phyloP scores from a whole-genome alignment of 2,329 filamentous ascomycete species.

The Phialocephala subalpina region DNA sequence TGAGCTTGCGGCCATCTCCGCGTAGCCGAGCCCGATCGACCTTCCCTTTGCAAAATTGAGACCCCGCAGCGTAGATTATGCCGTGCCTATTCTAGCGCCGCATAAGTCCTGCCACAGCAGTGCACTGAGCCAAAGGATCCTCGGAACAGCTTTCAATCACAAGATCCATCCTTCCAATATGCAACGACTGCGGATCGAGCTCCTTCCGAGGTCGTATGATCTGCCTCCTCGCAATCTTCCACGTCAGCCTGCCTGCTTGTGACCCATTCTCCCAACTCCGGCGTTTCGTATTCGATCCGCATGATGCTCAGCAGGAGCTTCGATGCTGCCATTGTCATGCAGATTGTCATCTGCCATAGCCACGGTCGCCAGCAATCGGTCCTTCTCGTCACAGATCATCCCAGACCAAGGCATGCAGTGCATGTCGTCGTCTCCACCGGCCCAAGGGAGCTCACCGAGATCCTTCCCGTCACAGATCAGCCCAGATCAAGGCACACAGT shows the following conservation, averaged over 20 bases:
- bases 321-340: slow-evolving; percentile 32
- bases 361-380: too few species aligned
- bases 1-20: slow-evolving; percentile 29
- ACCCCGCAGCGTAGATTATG: slow-evolving; percentile 26
- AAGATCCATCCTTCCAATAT: slow-evolving; percentile 33
- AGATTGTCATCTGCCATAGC: slow-evolving; percentile 32
- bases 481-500: slow-evolving; percentile 28
- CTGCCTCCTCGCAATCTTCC: slow-evolving; percentile 23
- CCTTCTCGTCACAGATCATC: too few species aligned
- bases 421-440: too few species aligned
- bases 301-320: slow-evolving; percentile 31
- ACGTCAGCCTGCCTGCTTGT: slow-evolving; percentile 30
- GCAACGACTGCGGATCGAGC: slow-evolving; percentile 25
- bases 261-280: slow-evolving; percentile 25
- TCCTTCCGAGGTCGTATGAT: slow-evolving; percentile 27
- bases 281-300: slow-evolving; percentile 31
- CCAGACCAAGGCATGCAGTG: slow-evolving; percentile 28
- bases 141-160: slow-evolving; percentile 26
- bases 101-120: slow-evolving; percentile 23
- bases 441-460: slow-evolving; percentile 27
- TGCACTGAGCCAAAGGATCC: slow-evolving; percentile 21
- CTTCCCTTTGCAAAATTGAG: slow-evolving; percentile 32
- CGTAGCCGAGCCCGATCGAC: slow-evolving; percentile 31
- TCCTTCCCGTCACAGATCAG: slow-evolving; percentile 30
- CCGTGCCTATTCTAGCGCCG: slow-evolving; percentile 23